Conservation (phyloP, 2,329 filamentous ascomycete species). For the Aspergillus sp. region DNA sequence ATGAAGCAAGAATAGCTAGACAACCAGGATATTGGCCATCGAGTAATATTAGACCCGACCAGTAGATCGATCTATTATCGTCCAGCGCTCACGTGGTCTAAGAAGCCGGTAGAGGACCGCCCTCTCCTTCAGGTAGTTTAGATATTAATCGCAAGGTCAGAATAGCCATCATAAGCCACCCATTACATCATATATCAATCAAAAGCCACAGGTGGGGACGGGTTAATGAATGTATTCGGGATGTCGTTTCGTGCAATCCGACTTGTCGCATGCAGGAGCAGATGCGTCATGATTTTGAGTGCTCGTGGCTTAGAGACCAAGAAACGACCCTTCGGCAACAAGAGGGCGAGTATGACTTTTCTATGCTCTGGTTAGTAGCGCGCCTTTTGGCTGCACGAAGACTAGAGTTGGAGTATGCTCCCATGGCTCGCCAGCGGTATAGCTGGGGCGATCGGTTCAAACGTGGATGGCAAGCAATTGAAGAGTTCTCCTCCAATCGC, state of each 20-base stretch:
- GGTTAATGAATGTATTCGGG: background rate
- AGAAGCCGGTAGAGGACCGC: too few species aligned
- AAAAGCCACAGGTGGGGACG: too few species aligned
- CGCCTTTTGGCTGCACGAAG: background rate
- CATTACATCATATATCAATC: too few species aligned
- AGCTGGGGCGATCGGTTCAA: background rate
- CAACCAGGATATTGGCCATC: too few species aligned
- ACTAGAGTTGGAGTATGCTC: background rate
- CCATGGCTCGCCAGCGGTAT: background rate
- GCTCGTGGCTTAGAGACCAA: background rate
- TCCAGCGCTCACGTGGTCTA: too few species aligned
- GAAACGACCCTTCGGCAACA: background rate
- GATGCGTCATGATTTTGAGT: background rate
- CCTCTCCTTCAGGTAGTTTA: too few species aligned
- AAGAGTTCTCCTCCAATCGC: background rate
- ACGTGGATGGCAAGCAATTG: background rate
- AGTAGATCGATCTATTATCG: too few species aligned
- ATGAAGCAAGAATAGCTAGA: too few species aligned
- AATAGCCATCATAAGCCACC: too few species aligned
- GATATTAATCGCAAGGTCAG: too few species aligned
- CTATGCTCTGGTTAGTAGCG: constrained; percentile 2
- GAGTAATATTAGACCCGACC: too few species aligned
- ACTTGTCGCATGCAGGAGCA: background rate
- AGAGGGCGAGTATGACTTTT: constrained; percentile 1
- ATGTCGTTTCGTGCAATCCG: background rate